Conservation (phyloP, 306 rosid species). For the Calophaca sinica region DNA sequence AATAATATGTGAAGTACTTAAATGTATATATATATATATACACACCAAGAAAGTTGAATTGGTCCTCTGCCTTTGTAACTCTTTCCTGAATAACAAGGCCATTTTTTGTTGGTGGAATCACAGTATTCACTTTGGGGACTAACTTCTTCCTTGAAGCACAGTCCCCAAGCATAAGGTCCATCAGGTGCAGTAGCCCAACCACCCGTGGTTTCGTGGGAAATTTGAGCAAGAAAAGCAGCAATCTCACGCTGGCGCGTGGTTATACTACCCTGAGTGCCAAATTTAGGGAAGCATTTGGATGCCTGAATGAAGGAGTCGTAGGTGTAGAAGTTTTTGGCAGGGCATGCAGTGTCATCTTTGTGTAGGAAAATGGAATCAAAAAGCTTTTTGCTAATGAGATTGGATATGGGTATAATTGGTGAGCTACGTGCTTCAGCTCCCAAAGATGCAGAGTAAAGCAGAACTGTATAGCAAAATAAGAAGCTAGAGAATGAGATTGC, state of each 20-base stretch:
- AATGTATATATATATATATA: not conserved
- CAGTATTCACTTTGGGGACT: constrained; percentile 67
- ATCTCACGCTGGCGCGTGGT: constrained; percentile 64
- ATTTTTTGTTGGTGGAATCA: constrained; percentile 54
- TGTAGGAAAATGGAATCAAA: constrained; percentile 63
- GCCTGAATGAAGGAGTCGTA: constrained; percentile 65
- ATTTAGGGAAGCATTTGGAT: constrained; percentile 52
- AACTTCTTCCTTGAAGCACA: constrained; percentile 80
- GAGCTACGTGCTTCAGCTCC: constrained; percentile 40
- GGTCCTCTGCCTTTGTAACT: constrained; percentile 84
- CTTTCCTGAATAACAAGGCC: constrained; percentile 75
- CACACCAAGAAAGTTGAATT: constrained; percentile 83
- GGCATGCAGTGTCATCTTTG: constrained; percentile 77
- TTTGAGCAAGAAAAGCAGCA: constrained; percentile 75
- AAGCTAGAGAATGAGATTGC: constrained; percentile 37
- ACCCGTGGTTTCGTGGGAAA: constrained; percentile 76
- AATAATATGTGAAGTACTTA: too few species aligned
- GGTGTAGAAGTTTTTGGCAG: constrained; percentile 69
- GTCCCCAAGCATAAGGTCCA: constrained; percentile 86
- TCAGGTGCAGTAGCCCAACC: constrained; percentile 87
- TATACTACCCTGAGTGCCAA: constrained; percentile 53
- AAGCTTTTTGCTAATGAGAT: constrained; percentile 50
- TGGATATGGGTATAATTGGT: not conserved
- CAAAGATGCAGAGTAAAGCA: not conserved
- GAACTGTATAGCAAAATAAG: not conserved